Evolutionary conservation across 176 grass and related monocot species (phyloP).

Genomic region (Tuctoria greenei): DNA sequence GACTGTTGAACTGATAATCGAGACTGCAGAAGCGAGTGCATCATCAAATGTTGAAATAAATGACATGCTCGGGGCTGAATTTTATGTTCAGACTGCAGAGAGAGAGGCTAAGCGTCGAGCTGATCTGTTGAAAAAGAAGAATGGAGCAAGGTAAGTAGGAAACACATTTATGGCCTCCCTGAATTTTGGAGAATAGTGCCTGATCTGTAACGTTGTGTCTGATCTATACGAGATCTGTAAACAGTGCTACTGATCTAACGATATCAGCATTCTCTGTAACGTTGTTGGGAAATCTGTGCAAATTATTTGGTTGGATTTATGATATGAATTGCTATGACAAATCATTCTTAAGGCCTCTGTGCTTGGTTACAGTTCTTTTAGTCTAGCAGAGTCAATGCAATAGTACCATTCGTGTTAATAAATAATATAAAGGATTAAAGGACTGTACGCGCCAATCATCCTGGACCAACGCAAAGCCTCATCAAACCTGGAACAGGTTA

Average conservation of each 20-base stretch:
- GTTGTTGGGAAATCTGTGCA: neutral
- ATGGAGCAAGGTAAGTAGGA: slow-evolving; percentile 30
- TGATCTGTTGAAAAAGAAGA: slow-evolving; percentile 53
- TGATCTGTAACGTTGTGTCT: neutral
- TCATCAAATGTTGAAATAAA: slow-evolving; percentile 58
- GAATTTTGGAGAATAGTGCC: neutral
- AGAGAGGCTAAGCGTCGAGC: slow-evolving; percentile 57
- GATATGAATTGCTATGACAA: neutral
- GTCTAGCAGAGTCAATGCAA: neutral
- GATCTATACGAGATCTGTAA: slow-evolving; percentile 9
- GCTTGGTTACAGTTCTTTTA: neutral
- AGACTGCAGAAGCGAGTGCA: slow-evolving; percentile 58
- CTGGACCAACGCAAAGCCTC: neutral
- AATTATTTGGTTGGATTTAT: neutral
- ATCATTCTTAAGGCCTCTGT: neutral
- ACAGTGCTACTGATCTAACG: neutral
- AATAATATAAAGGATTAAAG: neutral
- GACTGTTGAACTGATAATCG: slow-evolving; percentile 57
- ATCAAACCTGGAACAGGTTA: neutral
- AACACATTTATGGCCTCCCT: neutral
- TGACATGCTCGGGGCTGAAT: slow-evolving; percentile 81
- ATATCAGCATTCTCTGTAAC: neutral
- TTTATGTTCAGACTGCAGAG: slow-evolving; percentile 75
- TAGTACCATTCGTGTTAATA: neutral
- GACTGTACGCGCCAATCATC: neutral